Conservation (phyloP, 805 yeast genomes). For the Ogataea polymorpha region DNA sequence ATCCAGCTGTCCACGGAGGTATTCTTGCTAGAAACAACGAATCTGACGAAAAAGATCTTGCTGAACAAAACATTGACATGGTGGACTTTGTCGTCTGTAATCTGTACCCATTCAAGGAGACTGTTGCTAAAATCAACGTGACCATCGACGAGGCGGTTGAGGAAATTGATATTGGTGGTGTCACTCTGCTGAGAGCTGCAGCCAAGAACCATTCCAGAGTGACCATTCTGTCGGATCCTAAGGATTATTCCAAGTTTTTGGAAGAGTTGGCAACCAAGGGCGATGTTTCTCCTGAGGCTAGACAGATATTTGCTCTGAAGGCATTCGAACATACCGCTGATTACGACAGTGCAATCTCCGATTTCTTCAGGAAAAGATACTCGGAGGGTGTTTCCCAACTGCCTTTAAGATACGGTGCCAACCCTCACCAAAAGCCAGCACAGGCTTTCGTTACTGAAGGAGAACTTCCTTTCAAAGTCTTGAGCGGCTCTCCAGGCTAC, state of each 20-base stretch:
- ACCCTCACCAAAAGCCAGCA: slow-evolving; percentile 99
- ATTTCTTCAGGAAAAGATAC: slow-evolving; percentile 96
- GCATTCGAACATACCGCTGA: slow-evolving; percentile 99
- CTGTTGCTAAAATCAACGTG: slow-evolving; percentile 91
- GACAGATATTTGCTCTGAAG: slow-evolving; percentile 85
- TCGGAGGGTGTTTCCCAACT: slow-evolving; percentile 86
- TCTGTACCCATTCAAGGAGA: slow-evolving; percentile 97
- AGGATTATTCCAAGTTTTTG: slow-evolving; percentile 83
- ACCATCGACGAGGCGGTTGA: slow-evolving; percentile 97
- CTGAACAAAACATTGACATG: slow-evolving; percentile 87
- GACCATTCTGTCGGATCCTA: slow-evolving; percentile 91
- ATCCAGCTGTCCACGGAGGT: slow-evolving; percentile 98
- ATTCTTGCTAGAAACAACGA: slow-evolving; percentile 92
- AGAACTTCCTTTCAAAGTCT: slow-evolving; percentile 88
- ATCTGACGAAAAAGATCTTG: slow-evolving; percentile 84
- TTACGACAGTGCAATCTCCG: slow-evolving; percentile 93
- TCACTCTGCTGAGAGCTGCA: slow-evolving; percentile 94
- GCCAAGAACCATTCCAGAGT: slow-evolving; percentile 98
- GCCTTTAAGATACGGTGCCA: slow-evolving; percentile 96
- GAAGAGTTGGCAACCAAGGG: slow-evolving; percentile 68
- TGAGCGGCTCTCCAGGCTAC: slow-evolving; percentile 96
- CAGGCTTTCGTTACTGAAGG: slow-evolving; percentile 90
- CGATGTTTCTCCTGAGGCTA: slow-evolving; percentile 66
- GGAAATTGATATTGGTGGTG: slow-evolving; percentile 98
- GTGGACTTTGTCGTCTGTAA: slow-evolving; percentile 97